A percentile compares a stretch with the other conserved stretches of the same genome.
Conservation (phyloP, 2,329 filamentous ascomycete species). For the Xylaria sp. region DNA sequence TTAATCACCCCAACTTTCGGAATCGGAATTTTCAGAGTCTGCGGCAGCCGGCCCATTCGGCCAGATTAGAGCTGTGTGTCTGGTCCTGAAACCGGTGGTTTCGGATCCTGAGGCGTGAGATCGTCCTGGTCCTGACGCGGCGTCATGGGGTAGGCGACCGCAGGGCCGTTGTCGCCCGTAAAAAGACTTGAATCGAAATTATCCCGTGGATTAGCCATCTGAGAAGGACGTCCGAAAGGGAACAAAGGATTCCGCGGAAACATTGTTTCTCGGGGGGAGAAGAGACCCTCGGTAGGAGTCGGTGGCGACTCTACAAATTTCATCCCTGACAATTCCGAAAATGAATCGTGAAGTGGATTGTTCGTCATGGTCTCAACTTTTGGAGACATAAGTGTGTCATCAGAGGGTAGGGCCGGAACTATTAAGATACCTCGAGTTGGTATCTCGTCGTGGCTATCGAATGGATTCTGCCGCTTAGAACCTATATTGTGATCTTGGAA, state of each 20-base stretch:
- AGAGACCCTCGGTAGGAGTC: conserved; percentile 63
- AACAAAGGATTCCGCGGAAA: conserved; percentile 66
- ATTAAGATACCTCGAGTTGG: conserved; percentile 52
- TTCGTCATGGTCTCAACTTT: conserved; percentile 78
- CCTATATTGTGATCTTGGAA: conserved; percentile 54
- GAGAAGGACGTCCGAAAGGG: conserved; percentile 62
- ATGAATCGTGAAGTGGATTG: conserved; percentile 68
- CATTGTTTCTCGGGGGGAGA: conserved; percentile 63
- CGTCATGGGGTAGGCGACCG: conserved; percentile 8
- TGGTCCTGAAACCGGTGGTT: background rate
- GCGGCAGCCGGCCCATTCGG: background rate
- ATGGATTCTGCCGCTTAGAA: conserved; percentile 43
- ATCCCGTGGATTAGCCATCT: conserved; percentile 70
- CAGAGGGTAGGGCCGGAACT: conserved; percentile 53
- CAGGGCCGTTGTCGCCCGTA: conserved; percentile 4
- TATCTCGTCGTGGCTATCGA: conserved; percentile 37
- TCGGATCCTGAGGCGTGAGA: conserved; percentile 2
- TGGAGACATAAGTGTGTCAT: conserved; percentile 74
- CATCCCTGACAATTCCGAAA: conserved; percentile 59
- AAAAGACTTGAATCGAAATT: conserved; percentile 1
- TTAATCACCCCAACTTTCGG: background rate
- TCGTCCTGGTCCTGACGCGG: conserved; percentile 1
- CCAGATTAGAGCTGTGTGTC: background rate
- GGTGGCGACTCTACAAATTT: conserved; percentile 64
- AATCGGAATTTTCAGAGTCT: background rate